A percentile compares a stretch with the other conserved stretches of the same genome.
Evolutionary conservation across 2,329 filamentous ascomycete species (phyloP).

Genomic region (Dendryphion nanum): DNA sequence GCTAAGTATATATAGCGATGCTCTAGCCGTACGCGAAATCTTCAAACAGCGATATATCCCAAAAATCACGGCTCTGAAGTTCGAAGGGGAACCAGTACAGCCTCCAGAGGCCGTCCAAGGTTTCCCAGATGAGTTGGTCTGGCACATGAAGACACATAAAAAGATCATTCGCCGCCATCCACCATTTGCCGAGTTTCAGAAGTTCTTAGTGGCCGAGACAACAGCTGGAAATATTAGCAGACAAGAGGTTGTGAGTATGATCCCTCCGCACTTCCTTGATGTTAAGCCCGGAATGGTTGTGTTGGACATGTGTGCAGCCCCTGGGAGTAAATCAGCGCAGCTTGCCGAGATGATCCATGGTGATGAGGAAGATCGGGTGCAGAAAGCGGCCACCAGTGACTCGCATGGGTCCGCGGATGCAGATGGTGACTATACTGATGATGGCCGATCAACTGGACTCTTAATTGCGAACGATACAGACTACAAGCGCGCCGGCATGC

Average conservation of each 20-base stretch:
- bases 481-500: slow-evolving; percentile 94
- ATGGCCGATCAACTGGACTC: slow-evolving; percentile 85
- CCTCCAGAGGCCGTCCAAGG: slow-evolving; percentile 80
- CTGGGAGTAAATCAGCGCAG: slow-evolving; percentile 95
- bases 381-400: slow-evolving; percentile 65
- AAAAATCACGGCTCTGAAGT: slow-evolving; percentile 79
- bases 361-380: slow-evolving; percentile 85
- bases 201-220: slow-evolving; percentile 96
- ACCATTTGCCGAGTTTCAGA: slow-evolving; percentile 93
- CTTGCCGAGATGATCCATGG: slow-evolving; percentile 90
- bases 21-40: slow-evolving; percentile 85
- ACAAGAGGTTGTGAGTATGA: slow-evolving; percentile 99
- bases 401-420: slow-evolving; percentile 56
- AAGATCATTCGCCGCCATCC: slow-evolving; percentile 91
- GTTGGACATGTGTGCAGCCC: slow-evolving; percentile 92
- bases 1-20: slow-evolving; percentile 60
- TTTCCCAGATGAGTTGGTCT: slow-evolving; percentile 94
- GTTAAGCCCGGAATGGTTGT: slow-evolving; percentile 88
- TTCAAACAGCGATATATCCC: slow-evolving; percentile 88
- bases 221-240: slow-evolving; percentile 96
- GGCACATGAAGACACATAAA: slow-evolving; percentile 98
- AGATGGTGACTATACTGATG: slow-evolving; percentile 60
- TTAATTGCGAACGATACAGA: slow-evolving; percentile 95
- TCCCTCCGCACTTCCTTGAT: slow-evolving; percentile 90
- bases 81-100: slow-evolving; percentile 78